Evolutionary conservation across 2,329 filamentous ascomycete species (phyloP).

Genomic region (Aspergillus fumigatiaffinis): DNA sequence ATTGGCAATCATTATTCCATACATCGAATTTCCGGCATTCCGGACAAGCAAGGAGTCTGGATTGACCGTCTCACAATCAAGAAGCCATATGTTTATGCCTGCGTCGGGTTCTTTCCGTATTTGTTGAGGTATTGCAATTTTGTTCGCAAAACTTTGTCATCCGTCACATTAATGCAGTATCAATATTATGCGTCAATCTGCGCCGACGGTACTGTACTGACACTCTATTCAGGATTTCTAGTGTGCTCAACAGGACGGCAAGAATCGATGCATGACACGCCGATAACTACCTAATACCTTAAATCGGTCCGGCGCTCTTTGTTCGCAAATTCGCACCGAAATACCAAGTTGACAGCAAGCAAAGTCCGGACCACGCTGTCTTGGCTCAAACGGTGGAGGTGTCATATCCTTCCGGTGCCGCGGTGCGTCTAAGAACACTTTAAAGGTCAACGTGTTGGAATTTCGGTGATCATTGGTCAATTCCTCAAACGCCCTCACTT

Average conservation of each 20-base stretch:
- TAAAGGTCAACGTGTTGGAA: slow-evolving; percentile 18
- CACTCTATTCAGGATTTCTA: background rate
- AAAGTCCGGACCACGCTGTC: background rate
- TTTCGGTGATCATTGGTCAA: slow-evolving; percentile 15
- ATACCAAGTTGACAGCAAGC: background rate
- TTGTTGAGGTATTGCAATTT: background rate
- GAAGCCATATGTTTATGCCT: background rate
- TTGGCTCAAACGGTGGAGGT: slow-evolving; percentile 14
- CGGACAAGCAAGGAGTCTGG: background rate
- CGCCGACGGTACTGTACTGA: background rate
- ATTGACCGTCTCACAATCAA: background rate
- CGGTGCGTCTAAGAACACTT: slow-evolving; percentile 10
- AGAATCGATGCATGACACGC: background rate
- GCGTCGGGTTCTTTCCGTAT: background rate
- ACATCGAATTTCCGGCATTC: background rate
- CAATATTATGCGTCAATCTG: background rate
- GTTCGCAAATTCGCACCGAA: background rate
- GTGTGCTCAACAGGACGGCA: background rate
- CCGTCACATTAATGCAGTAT: background rate
- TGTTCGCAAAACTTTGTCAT: background rate
- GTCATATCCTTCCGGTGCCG: slow-evolving; percentile 11
- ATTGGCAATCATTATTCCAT: background rate
- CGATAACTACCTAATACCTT: background rate
- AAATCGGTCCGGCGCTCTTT: background rate
- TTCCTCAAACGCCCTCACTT: slow-evolving; percentile 3